Base-by-base conservation (phyloP, 2,329 filamentous ascomycete species). In the Dactylellina haptotyla region DNA sequence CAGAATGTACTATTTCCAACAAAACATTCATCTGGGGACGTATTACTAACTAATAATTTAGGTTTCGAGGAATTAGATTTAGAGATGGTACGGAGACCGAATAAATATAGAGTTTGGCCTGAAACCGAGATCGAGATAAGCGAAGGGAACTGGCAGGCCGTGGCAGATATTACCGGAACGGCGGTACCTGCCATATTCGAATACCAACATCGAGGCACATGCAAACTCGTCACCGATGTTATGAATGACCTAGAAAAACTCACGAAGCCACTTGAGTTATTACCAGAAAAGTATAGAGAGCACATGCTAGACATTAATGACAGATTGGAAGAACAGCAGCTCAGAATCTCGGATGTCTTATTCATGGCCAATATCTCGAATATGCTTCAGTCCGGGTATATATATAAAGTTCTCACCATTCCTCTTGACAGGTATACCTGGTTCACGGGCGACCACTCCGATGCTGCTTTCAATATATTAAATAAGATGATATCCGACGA, bases 321-420 rank as follows among this genome's bases (percentile, higher is more conserved):
- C 23, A 43, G 56, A 12, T 43, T 73, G n/a, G 39, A 66, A 28
- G 28, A 62, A 34, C 10, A 66, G 18, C 26, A 39, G 39, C 69
- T 73, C 6, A 37, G 50, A 18, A 54, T 73, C 16, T 66, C 69
- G 3, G 73, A 76, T 43, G 69, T 76, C n/a, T 54, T 76, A 0
- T 76, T 75, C 28, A 67, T 72, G 18, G 73, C 67, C 9, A 75
- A 75, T 32, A 30, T 76, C 25, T 67, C 53, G 4, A 53, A 59
- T n/a, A 72, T 69, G 48, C 34, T 75, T 5, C 34, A 34, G n/a
- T 48, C 39, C 0, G 59, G 59, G n/a, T 72, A 70, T 12, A 56
- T 76, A 3, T 58, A 58, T 34, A 76, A 76, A 39, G 57, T 76
- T 30, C 50, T 75, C 23, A 56, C 56, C 2, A 75, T 76, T 39